Conservation (phyloP, 257 asterid species). For the Plantago major region DNA sequence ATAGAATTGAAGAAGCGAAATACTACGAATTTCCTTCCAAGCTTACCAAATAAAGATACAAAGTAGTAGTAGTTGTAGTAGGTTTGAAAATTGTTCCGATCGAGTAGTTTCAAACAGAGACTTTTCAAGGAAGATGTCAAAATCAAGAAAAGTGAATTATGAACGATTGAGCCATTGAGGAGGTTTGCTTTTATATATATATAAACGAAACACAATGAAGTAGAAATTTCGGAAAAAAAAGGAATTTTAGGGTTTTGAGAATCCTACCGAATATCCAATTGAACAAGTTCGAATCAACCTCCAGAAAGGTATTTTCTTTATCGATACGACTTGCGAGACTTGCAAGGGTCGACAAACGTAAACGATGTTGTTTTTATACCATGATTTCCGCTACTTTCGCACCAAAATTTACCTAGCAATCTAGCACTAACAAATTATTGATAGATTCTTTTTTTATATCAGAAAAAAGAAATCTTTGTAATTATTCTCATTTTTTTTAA, state of each 20-base stretch:
- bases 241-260: conserved; percentile 18
- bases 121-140: not conserved
- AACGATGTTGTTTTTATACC: too few species aligned
- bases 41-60: conserved; percentile 1
- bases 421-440: too few species aligned
- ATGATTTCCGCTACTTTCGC: too few species aligned
- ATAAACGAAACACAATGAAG: conserved; percentile 15
- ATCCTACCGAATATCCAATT: conserved; percentile 28
- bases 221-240: too few species aligned
- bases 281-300: not conserved
- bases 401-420: too few species aligned
- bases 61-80: too few species aligned
- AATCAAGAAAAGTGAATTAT: not conserved
- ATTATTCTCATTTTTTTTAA: too few species aligned
- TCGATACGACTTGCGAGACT: too few species aligned
- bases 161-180: not conserved
- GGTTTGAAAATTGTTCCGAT: not conserved
- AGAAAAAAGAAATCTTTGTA: too few species aligned
- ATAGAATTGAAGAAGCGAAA: not conserved
- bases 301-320: too few species aligned
- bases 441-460: too few species aligned
- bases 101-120: not conserved
- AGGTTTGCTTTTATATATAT: not conserved
- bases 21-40: not conserved
- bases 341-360: too few species aligned